phyloP scores from a whole-genome alignment of 2,329 filamentous ascomycete species.

The Aspergillus sp. region DNA sequence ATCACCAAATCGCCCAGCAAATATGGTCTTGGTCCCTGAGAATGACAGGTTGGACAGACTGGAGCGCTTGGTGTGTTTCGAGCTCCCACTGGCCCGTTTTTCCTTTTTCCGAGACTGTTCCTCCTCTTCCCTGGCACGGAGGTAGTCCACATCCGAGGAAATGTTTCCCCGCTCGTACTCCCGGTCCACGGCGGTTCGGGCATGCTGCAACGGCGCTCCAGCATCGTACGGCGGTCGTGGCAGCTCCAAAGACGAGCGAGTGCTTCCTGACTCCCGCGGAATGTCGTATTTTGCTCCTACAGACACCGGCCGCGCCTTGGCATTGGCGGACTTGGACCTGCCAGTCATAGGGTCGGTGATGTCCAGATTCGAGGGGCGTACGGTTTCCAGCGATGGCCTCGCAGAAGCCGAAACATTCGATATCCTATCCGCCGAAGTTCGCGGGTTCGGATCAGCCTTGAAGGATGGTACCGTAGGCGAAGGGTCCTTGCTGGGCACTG shows the following conservation, averaged over 20 bases:
- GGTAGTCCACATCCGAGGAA: conserved; percentile 74
- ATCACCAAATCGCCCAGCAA: conserved; percentile 87
- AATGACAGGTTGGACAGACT: conserved; percentile 66
- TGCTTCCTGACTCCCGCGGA: conserved; percentile 68
- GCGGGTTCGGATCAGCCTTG: conserved; percentile 46
- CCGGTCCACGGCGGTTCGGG: conserved; percentile 31
- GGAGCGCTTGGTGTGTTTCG: conserved; percentile 64
- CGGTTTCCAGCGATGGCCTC: conserved; percentile 67
- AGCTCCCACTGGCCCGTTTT: conserved; percentile 52
- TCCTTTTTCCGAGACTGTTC: conserved; percentile 55
- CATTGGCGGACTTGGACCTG: conserved; percentile 60
- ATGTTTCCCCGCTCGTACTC: conserved; percentile 51
- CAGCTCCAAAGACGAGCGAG: conserved; percentile 37
- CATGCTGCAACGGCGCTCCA: conserved; percentile 27
- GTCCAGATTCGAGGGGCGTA: conserved; percentile 61
- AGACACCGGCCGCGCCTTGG: conserved; percentile 70
- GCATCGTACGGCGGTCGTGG: conserved; percentile 30
- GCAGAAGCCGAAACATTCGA: conserved; percentile 54
- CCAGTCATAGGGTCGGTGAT: conserved; percentile 50
- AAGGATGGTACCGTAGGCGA: conserved; percentile 31
- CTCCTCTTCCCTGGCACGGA: conserved; percentile 68
- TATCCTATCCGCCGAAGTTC: conserved; percentile 44
- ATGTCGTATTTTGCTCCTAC: conserved; percentile 80
- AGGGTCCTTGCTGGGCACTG: conserved; percentile 20
- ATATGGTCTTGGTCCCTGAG: conserved; percentile 71